Base-by-base conservation (phyloP, 2,329 filamentous ascomycete genomes). In the Xylariomycetidae sp. region DNA sequence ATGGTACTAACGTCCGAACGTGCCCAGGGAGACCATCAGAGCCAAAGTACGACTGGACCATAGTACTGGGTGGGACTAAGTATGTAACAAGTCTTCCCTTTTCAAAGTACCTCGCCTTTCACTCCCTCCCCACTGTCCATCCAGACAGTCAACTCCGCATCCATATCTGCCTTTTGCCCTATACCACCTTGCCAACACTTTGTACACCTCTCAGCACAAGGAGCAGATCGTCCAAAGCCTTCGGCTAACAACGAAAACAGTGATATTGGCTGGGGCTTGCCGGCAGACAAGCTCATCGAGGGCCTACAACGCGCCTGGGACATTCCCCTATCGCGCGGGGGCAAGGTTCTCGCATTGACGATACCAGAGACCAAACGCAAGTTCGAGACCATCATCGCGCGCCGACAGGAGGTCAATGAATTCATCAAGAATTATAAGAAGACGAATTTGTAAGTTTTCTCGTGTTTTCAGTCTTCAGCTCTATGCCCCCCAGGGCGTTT, bases 41-140 rank as follows among this genome's bases (percentile, higher is more conserved):
- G 14, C 28, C 46, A 12, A 41, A 40, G 8, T 53, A 40, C 10
- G 51, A 82, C 61, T 83, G 77, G 75, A 69, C 73, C 11, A 69
- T 84, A 19, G 56, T 82, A 4, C 66, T 84, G 3, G 79, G 75
- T 7, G 80, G 79, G 3, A 82, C 79, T 30, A 84, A 83, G 63
- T 72, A 58, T 33, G 62, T 50, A n/a, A n/a, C n/a, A n/a, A n/a
- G n/a, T 15, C n/a, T 5, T n/a, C 20, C 17, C 16, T 15, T 25
- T 25, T n/a, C 11, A 9, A 12, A 13, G 27, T 14, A 18, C 22
- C 10, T 28, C 6, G 2, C 3, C 32, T 39, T 31, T n/a, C n/a
- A n/a, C n/a, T n/a, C n/a, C n/a, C n/a, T n/a, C n/a, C n/a, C n/a
- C n/a, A n/a, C n/a, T n/a, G n/a, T n/a, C n/a, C n/a, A n/a, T n/a